Evolutionary conservation across 305 asterid genomes (phyloP).

Genomic region (Fraxinus sp.): DNA sequence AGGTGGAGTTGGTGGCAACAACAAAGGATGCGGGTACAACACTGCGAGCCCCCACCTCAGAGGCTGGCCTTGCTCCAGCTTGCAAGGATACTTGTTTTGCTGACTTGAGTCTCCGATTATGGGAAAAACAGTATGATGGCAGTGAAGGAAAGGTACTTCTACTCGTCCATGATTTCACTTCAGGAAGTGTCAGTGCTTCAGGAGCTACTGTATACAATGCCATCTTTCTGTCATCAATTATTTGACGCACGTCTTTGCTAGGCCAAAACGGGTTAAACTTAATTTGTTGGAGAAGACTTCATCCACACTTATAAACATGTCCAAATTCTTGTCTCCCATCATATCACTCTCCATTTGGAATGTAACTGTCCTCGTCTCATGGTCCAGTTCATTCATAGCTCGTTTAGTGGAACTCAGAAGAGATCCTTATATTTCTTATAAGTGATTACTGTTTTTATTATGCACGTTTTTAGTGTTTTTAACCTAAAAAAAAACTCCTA

Average conservation of each 20-base stretch:
- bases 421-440: background rate
- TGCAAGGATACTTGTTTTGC: slow-evolving; percentile 87
- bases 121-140: slow-evolving; percentile 65
- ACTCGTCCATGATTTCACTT: background rate
- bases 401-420: background rate
- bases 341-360: background rate
- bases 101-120: slow-evolving; percentile 57
- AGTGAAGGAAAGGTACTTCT: slow-evolving; percentile 69
- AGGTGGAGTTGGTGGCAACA: slow-evolving; percentile 84
- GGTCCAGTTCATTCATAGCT: background rate
- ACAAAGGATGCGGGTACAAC: slow-evolving; percentile 75
- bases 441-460: background rate
- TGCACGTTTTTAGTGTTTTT: background rate
- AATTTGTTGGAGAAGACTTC: background rate
- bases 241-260: background rate
- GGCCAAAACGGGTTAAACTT: background rate
- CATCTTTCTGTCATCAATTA: background rate
- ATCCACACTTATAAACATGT: background rate
- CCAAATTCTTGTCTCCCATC: background rate
- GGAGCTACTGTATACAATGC: background rate
- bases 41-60: slow-evolving; percentile 89
- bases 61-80: slow-evolving; percentile 83
- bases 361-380: background rate
- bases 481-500: background rate
- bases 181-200: background rate